Base-by-base conservation (phyloP, 257 asterid species). In the Apocynum venetum region DNA sequence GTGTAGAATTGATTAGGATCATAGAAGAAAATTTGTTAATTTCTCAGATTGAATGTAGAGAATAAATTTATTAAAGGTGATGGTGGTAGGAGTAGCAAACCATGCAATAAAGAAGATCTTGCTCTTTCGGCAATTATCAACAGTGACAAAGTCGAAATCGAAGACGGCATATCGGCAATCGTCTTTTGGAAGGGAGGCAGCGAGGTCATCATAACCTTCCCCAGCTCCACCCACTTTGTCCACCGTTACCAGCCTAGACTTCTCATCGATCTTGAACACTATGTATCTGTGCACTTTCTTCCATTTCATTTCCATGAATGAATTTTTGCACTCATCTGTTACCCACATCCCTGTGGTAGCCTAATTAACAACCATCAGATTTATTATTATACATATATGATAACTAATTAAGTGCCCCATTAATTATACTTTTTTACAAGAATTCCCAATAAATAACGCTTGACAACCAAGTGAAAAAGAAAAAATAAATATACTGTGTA, bases 101-200 rank as follows among this genome's bases (percentile, higher is more conserved):
- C 98, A 93, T 78, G 98, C 97, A 79, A 93, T 93, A 88, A 93
- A 93, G 90, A 93, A 90, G 87, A 93, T 91, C 95, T 91, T 93
- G 96, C 97, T 93, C 77, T 88, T 93, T 47, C 89, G 91, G 85
- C 98, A 93, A 52, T 93, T 93, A 48, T 93, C 98, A 35, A 89
- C 91, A 35, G 97, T 90, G 80, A 93, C 97, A 36, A 91, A 93
- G 76, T 93, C 98, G 71, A 93, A 93, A 73, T 93, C 98, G 67
- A 89, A 91, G 61, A 93, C 88, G 41, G 97, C 98, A 63, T 90
- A 93, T 57, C 98, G 97, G 81, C 98, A 93, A 76, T 93, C 98
- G 69, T 93, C 97, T 60, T 82, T 80, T 6, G 98, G 98, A 66
- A 93, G 89, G 2, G 97, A 89, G 0, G 96, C 94, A 4, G 93